A percentile compares a stretch with the other conserved stretches of the same genome.
Conservation (phyloP, 192 early-diverging fungal genomes). For the Dissophora ornata region DNA sequence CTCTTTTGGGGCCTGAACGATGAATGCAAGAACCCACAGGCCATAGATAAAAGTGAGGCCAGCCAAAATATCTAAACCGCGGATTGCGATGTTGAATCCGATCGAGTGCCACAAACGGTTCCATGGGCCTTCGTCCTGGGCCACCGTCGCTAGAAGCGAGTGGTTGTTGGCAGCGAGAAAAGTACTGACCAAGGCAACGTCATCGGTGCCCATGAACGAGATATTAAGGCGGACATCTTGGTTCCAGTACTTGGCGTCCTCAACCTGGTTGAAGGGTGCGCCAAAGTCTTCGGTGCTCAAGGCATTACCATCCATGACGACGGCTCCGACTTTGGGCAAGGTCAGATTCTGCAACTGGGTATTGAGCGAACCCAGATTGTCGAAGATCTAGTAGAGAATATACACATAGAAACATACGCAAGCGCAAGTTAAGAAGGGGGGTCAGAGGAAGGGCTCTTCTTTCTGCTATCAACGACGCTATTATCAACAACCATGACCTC, state of each 20-base stretch:
- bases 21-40: constrained; percentile 34
- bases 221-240: constrained; percentile 27
- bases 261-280: constrained; percentile 42
- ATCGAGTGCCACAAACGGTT: constrained; percentile 34
- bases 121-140: constrained; percentile 32
- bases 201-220: constrained; percentile 30
- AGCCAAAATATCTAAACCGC: constrained; percentile 29
- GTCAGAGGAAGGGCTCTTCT: too few relatives aligned
- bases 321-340: constrained; percentile 35
- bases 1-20: constrained; percentile 28
- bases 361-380: constrained; percentile 15
- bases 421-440: too few relatives aligned
- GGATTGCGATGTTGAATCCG: constrained; percentile 38
- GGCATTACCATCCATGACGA: constrained; percentile 47
- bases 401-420: not conserved
- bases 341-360: constrained; percentile 16
- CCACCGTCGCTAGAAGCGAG: constrained; percentile 31
- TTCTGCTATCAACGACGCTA: not conserved
- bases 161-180: constrained; percentile 4
- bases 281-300: constrained; percentile 42
- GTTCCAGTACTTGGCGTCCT: constrained; percentile 38
- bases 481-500: too few relatives aligned
- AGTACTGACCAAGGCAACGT: constrained; percentile 1
- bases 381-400: constrained; percentile 36
- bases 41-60: constrained; percentile 35